Evolutionary conservation across 2,329 filamentous ascomycete species (phyloP).

Genomic region (Epichloe gansuensis): DNA sequence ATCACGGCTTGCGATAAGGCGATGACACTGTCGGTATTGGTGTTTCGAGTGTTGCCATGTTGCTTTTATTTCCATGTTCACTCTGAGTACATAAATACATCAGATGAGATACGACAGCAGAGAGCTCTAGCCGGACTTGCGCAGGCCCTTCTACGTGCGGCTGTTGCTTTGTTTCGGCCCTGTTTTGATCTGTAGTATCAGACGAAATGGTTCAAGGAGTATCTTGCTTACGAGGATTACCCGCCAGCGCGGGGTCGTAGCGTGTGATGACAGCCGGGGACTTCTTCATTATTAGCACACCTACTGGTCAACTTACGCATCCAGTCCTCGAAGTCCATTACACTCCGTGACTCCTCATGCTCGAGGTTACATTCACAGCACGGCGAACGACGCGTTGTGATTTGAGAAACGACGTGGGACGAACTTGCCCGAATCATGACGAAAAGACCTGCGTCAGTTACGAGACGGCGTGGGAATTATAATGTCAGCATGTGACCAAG

Average conservation of each 20-base stretch:
- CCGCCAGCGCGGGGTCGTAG: not conserved
- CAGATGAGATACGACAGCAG: too few species aligned
- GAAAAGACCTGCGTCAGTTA: not conserved
- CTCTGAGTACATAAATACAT: too few species aligned
- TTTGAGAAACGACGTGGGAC: not conserved
- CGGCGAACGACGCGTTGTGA: not conserved
- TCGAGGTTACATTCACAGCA: not conserved
- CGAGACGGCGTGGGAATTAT: not conserved
- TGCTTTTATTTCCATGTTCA: too few species aligned
- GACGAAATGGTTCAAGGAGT: not conserved
- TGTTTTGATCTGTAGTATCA: not conserved
- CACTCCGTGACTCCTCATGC: not conserved
- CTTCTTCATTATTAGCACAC: not conserved
- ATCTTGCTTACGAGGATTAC: not conserved
- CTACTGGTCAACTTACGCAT: not conserved
- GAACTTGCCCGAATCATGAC: not conserved
- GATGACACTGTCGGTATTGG: not conserved
- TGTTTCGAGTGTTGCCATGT: not conserved
- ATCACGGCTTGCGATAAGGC: not conserved
- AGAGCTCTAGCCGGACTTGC: too few species aligned
- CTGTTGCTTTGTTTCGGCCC: not conserved
- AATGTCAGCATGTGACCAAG: not conserved
- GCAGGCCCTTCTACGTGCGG: too few species aligned
- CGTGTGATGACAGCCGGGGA: slow-evolving; percentile 1
- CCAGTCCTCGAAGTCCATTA: not conserved